phyloP scores from a whole-genome alignment of 2,329 filamentous ascomycete species.

The Zymoseptoria passerinii region DNA sequence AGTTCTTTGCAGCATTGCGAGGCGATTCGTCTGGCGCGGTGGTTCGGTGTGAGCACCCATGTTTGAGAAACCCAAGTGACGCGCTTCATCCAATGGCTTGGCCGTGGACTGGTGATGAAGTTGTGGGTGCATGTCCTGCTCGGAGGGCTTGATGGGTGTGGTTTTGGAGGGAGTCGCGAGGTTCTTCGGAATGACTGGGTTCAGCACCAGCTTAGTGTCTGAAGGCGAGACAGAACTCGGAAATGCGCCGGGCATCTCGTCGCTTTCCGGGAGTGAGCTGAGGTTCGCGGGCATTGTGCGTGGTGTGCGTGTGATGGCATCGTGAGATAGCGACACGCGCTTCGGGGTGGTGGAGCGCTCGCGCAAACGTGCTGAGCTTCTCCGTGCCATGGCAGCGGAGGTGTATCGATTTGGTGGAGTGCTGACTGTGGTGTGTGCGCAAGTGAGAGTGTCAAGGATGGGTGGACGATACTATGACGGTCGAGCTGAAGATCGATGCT shows the following conservation, averaged over 20 bases:
- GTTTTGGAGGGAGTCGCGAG: slow-evolving; percentile 52
- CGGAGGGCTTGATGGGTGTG: slow-evolving; percentile 59
- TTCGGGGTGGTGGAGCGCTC: slow-evolving; percentile 25
- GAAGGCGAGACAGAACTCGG: slow-evolving; percentile 23
- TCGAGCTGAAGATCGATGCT: neutral
- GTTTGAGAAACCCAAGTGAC: slow-evolving; percentile 74
- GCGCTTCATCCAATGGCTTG: slow-evolving; percentile 67
- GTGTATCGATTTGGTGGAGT: neutral
- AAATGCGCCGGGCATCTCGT: slow-evolving; percentile 34
- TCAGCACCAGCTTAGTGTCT: slow-evolving; percentile 2
- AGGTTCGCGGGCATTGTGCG: slow-evolving; percentile 33
- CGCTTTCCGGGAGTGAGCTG: slow-evolving; percentile 37
- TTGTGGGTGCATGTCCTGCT: slow-evolving; percentile 85
- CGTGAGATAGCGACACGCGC: slow-evolving; percentile 29
- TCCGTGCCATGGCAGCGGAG: slow-evolving; percentile 25
- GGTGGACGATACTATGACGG: neutral
- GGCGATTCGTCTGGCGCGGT: slow-evolving; percentile 33
- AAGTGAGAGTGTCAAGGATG: neutral
- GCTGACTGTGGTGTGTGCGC: neutral
- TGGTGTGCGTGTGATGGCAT: slow-evolving; percentile 23
- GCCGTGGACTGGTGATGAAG: slow-evolving; percentile 67
- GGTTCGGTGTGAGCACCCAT: slow-evolving; percentile 52
- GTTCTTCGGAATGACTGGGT: slow-evolving; percentile 16
- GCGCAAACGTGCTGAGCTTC: slow-evolving; percentile 28
- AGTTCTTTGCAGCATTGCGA: slow-evolving; percentile 47